phyloP scores from a whole-genome alignment of 2,329 filamentous ascomycete species.

The Allantophomopsis cytisporea region DNA sequence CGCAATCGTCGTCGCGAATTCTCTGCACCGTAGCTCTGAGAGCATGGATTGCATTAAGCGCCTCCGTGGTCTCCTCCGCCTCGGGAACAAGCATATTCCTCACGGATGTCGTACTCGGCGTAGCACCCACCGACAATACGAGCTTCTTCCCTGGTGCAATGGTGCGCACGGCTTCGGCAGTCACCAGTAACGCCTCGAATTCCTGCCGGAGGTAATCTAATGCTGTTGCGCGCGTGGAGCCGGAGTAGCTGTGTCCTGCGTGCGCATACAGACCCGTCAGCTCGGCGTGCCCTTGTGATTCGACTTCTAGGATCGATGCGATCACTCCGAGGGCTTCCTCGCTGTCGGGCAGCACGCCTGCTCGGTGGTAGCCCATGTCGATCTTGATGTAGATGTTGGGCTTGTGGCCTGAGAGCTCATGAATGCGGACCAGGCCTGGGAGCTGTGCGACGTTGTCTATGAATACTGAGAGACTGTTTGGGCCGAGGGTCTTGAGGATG shows the following conservation, averaged over 20 bases:
- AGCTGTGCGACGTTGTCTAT: slow-evolving; percentile 57
- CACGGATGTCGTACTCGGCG: slow-evolving; percentile 56
- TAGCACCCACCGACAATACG: slow-evolving; percentile 60
- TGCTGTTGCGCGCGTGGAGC: slow-evolving; percentile 39
- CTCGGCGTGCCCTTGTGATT: slow-evolving; percentile 21
- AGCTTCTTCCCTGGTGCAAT: slow-evolving; percentile 14
- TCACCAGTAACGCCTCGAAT: slow-evolving; percentile 36
- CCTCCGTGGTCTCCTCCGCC: slow-evolving; percentile 10
- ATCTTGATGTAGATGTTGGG: slow-evolving; percentile 58
- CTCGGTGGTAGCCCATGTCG: slow-evolving; percentile 59
- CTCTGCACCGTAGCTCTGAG: slow-evolving; percentile 25
- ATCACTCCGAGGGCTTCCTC: slow-evolving; percentile 31
- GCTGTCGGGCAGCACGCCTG: slow-evolving; percentile 45
- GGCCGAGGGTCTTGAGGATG: slow-evolving; percentile 40
- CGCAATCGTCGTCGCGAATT: slow-evolving; percentile 24
- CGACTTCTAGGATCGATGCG: slow-evolving; percentile 25
- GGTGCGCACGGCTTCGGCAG: slow-evolving; percentile 22
- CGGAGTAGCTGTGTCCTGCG: slow-evolving; percentile 56
- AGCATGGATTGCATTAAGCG: slow-evolving; percentile 18
- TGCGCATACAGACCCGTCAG: slow-evolving; percentile 61
- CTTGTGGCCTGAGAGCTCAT: slow-evolving; percentile 26
- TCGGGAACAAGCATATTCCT: slow-evolving; percentile 35
- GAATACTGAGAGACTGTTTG: slow-evolving; percentile 45
- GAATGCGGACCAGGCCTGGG: slow-evolving; percentile 28
- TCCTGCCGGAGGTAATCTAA: slow-evolving; percentile 45